Percentiles rank a stretch among this genome's conserved stretches.
phyloP scores from a whole-genome alignment of 129 eudicot genomes.

The Ambrosia artemisiifolia region DNA sequence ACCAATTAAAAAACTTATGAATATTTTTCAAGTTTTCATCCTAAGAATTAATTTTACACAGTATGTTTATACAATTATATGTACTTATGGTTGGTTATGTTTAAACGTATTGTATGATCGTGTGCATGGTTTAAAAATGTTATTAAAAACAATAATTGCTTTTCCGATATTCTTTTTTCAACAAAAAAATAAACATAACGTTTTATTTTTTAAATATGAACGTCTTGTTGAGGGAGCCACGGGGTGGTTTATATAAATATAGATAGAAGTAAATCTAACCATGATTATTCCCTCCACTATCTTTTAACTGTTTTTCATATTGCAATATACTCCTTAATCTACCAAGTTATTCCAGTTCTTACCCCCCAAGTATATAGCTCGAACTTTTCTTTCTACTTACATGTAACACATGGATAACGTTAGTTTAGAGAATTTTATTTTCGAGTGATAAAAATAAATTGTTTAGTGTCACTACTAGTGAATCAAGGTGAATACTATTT shows the following conservation, averaged over 20 bases:
- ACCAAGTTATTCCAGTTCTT: background rate
- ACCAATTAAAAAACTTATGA: constrained; percentile 23
- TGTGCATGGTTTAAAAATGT: no score
- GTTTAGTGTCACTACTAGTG: no score
- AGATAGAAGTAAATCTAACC: constrained; percentile 16
- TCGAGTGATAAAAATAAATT: no score
- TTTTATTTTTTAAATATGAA: background rate
- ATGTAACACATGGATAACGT: background rate
- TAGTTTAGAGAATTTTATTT: no score
- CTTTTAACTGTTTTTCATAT: constrained; percentile 18
- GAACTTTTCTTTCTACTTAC: background rate
- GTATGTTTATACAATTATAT: no score
- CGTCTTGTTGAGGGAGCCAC: no score
- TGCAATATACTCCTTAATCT: constrained; percentile 21
- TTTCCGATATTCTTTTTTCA: background rate
- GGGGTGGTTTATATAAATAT: background rate
- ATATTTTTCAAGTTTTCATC: constrained; percentile 8
- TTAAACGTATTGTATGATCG: no score
- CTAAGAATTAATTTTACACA: no score
- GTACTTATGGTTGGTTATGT: no score
- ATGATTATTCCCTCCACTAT: constrained; percentile 25
- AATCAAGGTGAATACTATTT: no score
- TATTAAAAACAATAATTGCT: no score
- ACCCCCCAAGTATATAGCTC: constrained; percentile 15
- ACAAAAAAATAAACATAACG: background rate